phyloP scores from a whole-genome alignment of 768 basidiomycete genomes.

The Boletus pseudopeckii region DNA sequence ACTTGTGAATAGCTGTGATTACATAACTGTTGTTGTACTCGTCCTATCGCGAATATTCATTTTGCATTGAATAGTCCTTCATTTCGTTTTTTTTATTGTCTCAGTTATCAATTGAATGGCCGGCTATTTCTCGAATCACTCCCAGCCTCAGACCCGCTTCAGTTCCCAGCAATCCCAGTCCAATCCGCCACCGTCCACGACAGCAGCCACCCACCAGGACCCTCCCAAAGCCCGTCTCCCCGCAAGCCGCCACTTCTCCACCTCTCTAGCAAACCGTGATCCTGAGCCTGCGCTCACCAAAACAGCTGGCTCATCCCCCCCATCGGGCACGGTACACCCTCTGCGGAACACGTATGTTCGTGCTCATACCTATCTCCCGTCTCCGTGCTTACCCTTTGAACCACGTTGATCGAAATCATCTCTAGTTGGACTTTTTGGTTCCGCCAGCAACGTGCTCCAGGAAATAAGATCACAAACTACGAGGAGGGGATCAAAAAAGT shows the following conservation, averaged over 20 bases:
- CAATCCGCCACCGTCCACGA: constrained; percentile 3
- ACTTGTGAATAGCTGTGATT: constrained; percentile 45
- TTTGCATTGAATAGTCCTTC: not conserved
- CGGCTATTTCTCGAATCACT: constrained; percentile 83
- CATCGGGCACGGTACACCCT: constrained; percentile 55
- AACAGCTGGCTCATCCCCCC: constrained; percentile 28
- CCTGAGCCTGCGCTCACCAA: constrained; percentile 37
- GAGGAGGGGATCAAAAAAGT: constrained; percentile 95
- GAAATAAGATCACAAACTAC: constrained; percentile 86
- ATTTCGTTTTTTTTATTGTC: constrained; percentile 18
- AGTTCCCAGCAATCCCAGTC: constrained; percentile 46
- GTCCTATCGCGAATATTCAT: too few species aligned
- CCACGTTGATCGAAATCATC: constrained; percentile 18
- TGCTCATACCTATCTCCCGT: constrained; percentile 17
- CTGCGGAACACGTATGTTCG: constrained; percentile 85
- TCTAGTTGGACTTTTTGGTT: constrained; percentile 90
- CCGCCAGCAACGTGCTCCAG: constrained; percentile 84
- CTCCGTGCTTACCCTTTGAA: constrained; percentile 11
- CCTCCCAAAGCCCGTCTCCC: constrained; percentile 45
- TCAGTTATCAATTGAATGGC: constrained; percentile 45
- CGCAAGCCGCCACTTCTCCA: constrained; percentile 75
- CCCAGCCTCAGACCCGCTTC: constrained; percentile 62
- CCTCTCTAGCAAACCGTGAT: constrained; percentile 44
- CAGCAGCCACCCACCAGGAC: constrained; percentile 13
- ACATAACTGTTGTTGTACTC: constrained; percentile 18